Evolutionary conservation across 257 asterid species (phyloP), one percentile per base, ranked within the genome.

Genomic region (Plantago major): DNA sequence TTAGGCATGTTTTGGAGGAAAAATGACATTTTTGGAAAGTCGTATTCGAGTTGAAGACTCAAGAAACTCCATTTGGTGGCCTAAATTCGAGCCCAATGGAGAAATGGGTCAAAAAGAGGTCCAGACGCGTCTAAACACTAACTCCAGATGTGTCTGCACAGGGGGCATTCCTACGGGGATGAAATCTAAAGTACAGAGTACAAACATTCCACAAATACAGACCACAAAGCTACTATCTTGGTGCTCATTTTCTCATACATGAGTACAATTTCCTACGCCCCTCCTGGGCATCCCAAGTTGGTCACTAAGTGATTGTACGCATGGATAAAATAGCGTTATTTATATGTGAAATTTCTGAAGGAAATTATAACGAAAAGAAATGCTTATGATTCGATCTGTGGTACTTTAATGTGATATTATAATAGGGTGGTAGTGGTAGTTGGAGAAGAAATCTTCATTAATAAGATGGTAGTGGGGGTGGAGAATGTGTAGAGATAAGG

Each of bases 261-360:
- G n/a, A n/a, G n/a, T n/a, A n/a, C n/a, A n/a, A n/a, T n/a, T n/a
- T n/a, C n/a, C n/a, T n/a, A n/a, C n/a, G n/a, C n/a, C n/a, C n/a
- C n/a, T n/a, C n/a, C n/a, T n/a, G n/a, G n/a, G n/a, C n/a, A n/a
- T n/a, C n/a, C n/a, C n/a, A n/a, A n/a, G n/a, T n/a, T n/a, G n/a
- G n/a, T n/a, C n/a, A 13, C 57, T 19, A 50, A 26, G 37, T 40
- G n/a, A 49, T 12, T 28, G 16, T 26, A 59, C 37, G 5, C 37
- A 30, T 30, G 15, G 55, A 12, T 60, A 30, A 48, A 62, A 66
- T 30, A 38, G 38, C 54, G 60, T 71, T 64, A 59, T 71, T 65
- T 52, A 18, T 38, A 30, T 30, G 37, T n/a, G n/a, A n/a, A n/a
- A n/a, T n/a, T n/a, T n/a, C n/a, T 30, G 37, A 30, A 30, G 37